phyloP scores from a whole-genome alignment of 2,329 filamentous ascomycete genomes.

The Bipolaris cookei region DNA sequence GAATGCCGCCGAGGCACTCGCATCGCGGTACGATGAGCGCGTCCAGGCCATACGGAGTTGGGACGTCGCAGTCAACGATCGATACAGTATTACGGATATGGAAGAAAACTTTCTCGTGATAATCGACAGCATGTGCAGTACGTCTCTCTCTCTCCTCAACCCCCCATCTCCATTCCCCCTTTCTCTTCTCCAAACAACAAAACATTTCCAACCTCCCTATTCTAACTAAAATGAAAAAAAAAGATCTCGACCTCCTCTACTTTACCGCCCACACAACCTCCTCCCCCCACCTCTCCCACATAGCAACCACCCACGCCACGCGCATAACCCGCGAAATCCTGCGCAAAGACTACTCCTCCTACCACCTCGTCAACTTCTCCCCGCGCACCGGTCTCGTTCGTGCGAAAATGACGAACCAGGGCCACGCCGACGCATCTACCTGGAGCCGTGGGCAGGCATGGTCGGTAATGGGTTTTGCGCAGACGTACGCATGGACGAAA shows the following conservation, averaged over 20 bases:
- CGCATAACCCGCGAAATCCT: constrained; percentile 48
- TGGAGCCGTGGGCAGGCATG: constrained; percentile 60
- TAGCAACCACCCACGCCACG: constrained; percentile 50
- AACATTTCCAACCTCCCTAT: too few species aligned
- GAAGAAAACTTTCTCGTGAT: constrained; percentile 50
- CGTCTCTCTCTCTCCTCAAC: not conserved
- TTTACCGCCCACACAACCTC: constrained; percentile 43
- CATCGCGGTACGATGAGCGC: constrained; percentile 51
- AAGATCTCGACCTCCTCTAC: constrained; percentile 50
- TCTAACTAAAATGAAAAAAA: not conserved
- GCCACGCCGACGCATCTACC: constrained; percentile 52
- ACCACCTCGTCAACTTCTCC: constrained; percentile 57
- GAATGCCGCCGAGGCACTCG: constrained; percentile 54
- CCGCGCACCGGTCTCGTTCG: constrained; percentile 53
- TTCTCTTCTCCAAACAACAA: not conserved
- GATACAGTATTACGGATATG: constrained; percentile 48
- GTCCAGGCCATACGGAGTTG: constrained; percentile 58
- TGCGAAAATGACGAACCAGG: constrained; percentile 58
- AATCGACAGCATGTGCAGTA: constrained; percentile 54
- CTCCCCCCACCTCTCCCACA: constrained; percentile 39
- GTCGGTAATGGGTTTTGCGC: constrained; percentile 57
- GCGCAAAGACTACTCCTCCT: constrained; percentile 45
- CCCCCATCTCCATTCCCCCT: not conserved
- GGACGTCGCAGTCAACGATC: constrained; percentile 52
- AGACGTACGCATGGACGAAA: constrained; percentile 57